These are phyloP conservation scores for Xerocomus brunneocitrinus DNA, from an alignment of 768 basidiomycete genomes.

Conservation along the genomic window DNA sequence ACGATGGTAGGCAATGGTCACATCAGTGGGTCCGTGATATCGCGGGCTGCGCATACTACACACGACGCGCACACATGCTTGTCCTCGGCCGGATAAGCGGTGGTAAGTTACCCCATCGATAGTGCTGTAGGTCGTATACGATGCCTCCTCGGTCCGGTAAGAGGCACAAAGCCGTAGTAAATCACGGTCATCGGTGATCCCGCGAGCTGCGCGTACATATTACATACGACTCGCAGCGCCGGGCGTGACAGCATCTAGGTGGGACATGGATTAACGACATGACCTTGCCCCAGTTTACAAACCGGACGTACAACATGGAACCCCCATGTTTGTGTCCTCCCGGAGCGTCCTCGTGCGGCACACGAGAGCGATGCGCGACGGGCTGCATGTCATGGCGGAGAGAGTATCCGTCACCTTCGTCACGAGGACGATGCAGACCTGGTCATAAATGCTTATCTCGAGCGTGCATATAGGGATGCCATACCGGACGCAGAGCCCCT, in stretches of 20 bases:
- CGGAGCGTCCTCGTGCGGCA: not conserved
- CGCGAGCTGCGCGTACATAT: not conserved
- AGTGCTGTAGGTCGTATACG: no score
- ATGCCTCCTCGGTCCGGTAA: no score
- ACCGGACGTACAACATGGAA: no score
- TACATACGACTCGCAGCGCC: not conserved
- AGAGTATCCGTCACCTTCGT: not conserved
- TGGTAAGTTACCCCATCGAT: no score
- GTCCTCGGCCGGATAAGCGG: no score
- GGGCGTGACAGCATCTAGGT: no score
- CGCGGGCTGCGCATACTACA: no score
- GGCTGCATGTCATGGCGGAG: not conserved
- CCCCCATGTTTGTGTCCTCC: not conserved
- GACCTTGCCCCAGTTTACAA: not conserved
- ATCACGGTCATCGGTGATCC: no score
- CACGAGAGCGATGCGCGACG: not conserved
- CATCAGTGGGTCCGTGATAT: no score
- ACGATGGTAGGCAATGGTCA: not conserved
- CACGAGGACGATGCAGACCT: not conserved
- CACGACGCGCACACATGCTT: no score
- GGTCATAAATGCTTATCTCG: not conserved
- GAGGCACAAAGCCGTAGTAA: no score
- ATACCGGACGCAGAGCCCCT: not conserved
- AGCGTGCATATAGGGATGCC: no score
- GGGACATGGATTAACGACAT: not conserved